Conservation (phyloP, 2,329 filamentous ascomycete genomes). For the Fonsecaea multimorphosa region DNA sequence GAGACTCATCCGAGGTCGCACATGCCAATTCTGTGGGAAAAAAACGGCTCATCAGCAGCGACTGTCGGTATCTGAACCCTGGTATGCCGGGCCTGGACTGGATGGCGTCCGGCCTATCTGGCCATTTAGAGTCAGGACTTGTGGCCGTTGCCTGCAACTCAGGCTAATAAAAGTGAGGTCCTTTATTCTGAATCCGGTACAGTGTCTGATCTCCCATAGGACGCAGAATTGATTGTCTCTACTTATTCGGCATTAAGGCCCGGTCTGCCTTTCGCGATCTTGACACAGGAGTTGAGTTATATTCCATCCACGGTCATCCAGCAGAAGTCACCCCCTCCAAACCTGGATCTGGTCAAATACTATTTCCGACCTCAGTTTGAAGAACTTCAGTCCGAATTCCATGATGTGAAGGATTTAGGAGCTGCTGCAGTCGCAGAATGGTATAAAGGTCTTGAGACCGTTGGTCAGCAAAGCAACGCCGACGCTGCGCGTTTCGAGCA, state of each 20-base stretch:
- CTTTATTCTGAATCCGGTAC: not conserved
- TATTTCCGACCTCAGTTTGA: slow-evolving; percentile 70
- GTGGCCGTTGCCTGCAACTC: slow-evolving; percentile 68
- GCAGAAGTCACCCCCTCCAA: slow-evolving; percentile 53
- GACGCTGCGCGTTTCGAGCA: slow-evolving; percentile 76
- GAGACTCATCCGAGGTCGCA: slow-evolving; percentile 66
- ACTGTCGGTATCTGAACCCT: slow-evolving; percentile 47
- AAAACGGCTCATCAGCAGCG: slow-evolving; percentile 26
- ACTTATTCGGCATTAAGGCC: slow-evolving; percentile 67
- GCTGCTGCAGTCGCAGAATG: slow-evolving; percentile 74
- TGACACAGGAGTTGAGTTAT: slow-evolving; percentile 67
- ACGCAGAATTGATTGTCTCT: slow-evolving; percentile 71
- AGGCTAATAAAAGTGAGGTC: slow-evolving; percentile 68
- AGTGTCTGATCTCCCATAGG: slow-evolving; percentile 57
- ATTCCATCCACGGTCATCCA: slow-evolving; percentile 64
- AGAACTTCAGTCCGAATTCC: slow-evolving; percentile 66
- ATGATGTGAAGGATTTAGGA: slow-evolving; percentile 70
- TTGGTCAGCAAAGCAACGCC: slow-evolving; percentile 65
- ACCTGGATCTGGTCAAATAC: slow-evolving; percentile 66
- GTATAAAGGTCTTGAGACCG: slow-evolving; percentile 73
- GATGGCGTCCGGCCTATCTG: slow-evolving; percentile 70
- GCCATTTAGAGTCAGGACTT: slow-evolving; percentile 71
- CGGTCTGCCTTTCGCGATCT: slow-evolving; percentile 72
- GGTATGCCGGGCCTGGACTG: slow-evolving; percentile 67
- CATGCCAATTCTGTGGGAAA: slow-evolving; percentile 72